These are phyloP conservation scores for Vigna hirtella DNA, from an alignment of 306 rosid species.

Conservation along the genomic window DNA sequence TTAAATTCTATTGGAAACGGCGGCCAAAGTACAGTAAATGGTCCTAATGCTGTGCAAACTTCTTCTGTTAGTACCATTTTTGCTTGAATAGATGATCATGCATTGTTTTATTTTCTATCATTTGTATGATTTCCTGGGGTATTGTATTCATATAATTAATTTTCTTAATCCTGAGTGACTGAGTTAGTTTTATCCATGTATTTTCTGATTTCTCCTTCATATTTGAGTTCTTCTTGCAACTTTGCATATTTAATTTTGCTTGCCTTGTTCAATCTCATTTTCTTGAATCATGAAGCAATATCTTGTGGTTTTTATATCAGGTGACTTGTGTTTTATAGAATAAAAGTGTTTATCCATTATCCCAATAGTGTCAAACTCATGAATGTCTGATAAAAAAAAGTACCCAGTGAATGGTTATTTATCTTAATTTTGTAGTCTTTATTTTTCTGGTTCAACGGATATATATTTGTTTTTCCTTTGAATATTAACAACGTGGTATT, in stretches of 20 bases:
- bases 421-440: constrained; percentile 14
- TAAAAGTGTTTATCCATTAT: not conserved
- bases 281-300: constrained; percentile 19
- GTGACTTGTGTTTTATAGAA: constrained; percentile 14
- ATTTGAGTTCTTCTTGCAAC: constrained; percentile 30
- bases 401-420: not conserved
- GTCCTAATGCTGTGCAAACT: constrained; percentile 56
- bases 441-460: not conserved
- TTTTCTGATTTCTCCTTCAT: constrained; percentile 10
- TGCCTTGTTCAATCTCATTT: constrained; percentile 26
- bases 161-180: constrained; percentile 15
- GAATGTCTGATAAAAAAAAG: not conserved
- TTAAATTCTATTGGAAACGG: constrained; percentile 87
- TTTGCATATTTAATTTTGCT: constrained; percentile 17
- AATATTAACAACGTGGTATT: not conserved
- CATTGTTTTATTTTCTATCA: constrained; percentile 6
- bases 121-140: constrained; percentile 20
- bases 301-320: constrained; percentile 11
- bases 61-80: constrained; percentile 61
- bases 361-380: constrained; percentile 25
- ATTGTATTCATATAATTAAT: not conserved
- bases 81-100: constrained; percentile 29
- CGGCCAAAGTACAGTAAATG: constrained; percentile 60
- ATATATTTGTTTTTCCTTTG: constrained; percentile 14
- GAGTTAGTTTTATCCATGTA: constrained; percentile 17